Base-by-base conservation (phyloP, 345 rosid genomes). In the Fremontodendron californicum region DNA sequence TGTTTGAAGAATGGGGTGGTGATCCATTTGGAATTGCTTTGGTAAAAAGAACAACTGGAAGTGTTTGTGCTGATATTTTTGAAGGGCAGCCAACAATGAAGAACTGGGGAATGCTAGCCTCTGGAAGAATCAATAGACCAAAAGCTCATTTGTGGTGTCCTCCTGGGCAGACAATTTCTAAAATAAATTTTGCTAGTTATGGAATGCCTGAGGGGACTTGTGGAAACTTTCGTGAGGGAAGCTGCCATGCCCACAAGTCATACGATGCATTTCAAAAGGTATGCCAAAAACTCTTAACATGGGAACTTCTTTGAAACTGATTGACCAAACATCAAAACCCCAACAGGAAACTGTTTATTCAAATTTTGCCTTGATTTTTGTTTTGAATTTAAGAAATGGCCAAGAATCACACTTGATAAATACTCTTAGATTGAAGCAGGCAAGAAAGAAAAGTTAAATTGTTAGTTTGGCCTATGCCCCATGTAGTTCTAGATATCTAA, bases 1-100 rank as follows among this genome's bases (percentile, higher is more conserved):
- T 90, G 78, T 89, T 92, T 64, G 97, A 92, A 80, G 97, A 92
- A 64, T 90, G 88, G 89, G 99, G 99, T 54, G 98, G 99, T 71
- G 92, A 93, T 75, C 95, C 99, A 0, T 80, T 75, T 71, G 89
- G 92, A 43, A 90, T 91, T 77, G 78, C 95, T 57, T 69, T 96
- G 72, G 94, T 89, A 10, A 88, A 89, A 81, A 82, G 98, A 81
- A 81, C 85, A 69, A 86, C 84, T 39, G 86, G 78, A 64, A 86
- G 86, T 1, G 80, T 78, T 8, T 78, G 84, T 6, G 83, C 85
- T 55, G 89, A 88, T 80, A 83, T 86, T 39, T 77, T 77, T 1
- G 91, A 88, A 74, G 84, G 84, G 82, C 91, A 88, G 74, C 89
- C 88, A 45, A 76, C 83, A 39, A 73, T 88, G 76, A 80, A 73